phyloP scores from a whole-genome alignment of 352 stramenopile genomes.

The Saprolegnia diclina region DNA sequence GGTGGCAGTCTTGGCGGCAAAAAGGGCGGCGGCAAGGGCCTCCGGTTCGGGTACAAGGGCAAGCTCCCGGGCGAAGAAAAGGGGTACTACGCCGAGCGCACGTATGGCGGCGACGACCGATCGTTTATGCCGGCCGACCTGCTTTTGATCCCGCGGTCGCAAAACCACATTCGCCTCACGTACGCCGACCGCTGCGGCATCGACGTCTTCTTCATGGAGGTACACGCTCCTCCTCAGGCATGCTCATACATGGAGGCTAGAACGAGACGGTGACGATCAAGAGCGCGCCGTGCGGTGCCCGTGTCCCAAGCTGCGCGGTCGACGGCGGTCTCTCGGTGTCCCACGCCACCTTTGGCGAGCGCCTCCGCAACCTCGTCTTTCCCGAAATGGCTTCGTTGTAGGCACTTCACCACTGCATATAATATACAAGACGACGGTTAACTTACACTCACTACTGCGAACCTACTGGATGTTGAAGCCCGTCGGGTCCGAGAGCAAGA shows the following conservation, averaged over 20 bases:
- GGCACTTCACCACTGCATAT: background rate
- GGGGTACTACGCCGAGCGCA: slow-evolving; percentile 79
- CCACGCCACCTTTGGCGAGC: slow-evolving; percentile 75
- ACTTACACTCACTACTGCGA: too few species aligned
- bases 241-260: slow-evolving; percentile 30
- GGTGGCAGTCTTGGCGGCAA: slow-evolving; percentile 28
- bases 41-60: slow-evolving; percentile 84
- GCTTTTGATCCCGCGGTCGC: slow-evolving; percentile 76
- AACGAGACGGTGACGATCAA: slow-evolving; percentile 83
- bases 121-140: slow-evolving; percentile 78
- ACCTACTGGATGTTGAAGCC: slow-evolving; percentile 88
- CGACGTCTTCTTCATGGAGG: slow-evolving; percentile 89
- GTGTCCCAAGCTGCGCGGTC: slow-evolving; percentile 64
- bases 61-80: slow-evolving; percentile 83
- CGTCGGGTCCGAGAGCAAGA: slow-evolving; percentile 94
- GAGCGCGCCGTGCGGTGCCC: slow-evolving; percentile 66
- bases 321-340: slow-evolving; percentile 69
- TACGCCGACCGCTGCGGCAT: slow-evolving; percentile 81
- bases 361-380: slow-evolving; percentile 67
- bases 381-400: slow-evolving; percentile 79
- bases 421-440: background rate
- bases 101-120: slow-evolving; percentile 78
- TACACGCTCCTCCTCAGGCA: slow-evolving; percentile 29
- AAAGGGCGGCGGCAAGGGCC: slow-evolving; percentile 68
- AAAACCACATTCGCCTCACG: slow-evolving; percentile 76